phyloP scores from a whole-genome alignment of 805 yeast genomes.

The Metschnikowia cubensis region DNA sequence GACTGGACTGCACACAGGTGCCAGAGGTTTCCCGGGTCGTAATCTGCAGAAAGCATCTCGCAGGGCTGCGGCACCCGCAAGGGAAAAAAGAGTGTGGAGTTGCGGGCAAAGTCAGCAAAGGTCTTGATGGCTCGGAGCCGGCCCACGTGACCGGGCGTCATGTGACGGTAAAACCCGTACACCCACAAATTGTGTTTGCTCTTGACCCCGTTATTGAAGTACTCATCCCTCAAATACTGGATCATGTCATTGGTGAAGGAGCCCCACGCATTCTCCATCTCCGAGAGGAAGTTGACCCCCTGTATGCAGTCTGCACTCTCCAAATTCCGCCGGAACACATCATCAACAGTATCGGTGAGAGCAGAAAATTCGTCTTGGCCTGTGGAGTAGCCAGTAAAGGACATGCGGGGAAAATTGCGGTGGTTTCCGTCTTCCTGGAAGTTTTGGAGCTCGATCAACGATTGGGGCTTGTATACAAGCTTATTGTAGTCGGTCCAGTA shows the following conservation, averaged over 20 bases:
- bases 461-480: constrained; percentile 60
- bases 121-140: constrained; percentile 42
- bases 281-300: constrained; percentile 69
- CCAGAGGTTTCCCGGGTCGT: constrained; percentile 38
- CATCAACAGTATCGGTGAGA: constrained; percentile 38
- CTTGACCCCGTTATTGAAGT: constrained; percentile 38
- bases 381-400: constrained; percentile 45
- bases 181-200: constrained; percentile 37
- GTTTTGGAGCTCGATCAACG: constrained; percentile 49
- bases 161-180: constrained; percentile 13
- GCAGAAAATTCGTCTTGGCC: constrained; percentile 61
- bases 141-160: constrained; percentile 10
- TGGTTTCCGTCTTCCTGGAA: constrained; percentile 47
- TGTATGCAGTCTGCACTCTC: constrained; percentile 74
- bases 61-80: constrained; percentile 24
- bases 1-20: constrained; percentile 27
- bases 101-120: constrained; percentile 42
- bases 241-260: constrained; percentile 59
- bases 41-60: constrained; percentile 4
- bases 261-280: constrained; percentile 80
- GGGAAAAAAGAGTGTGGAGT: constrained; percentile 57
- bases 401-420: constrained; percentile 28
- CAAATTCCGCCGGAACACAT: constrained; percentile 51
- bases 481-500: constrained; percentile 83
- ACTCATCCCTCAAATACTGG: constrained; percentile 64